Percentiles rank a stretch among this genome's conserved stretches.
These are phyloP conservation scores for Conoideocrella luteorostrata DNA, from an alignment of 2,329 filamentous ascomycete species.

Conservation along the genomic window DNA sequence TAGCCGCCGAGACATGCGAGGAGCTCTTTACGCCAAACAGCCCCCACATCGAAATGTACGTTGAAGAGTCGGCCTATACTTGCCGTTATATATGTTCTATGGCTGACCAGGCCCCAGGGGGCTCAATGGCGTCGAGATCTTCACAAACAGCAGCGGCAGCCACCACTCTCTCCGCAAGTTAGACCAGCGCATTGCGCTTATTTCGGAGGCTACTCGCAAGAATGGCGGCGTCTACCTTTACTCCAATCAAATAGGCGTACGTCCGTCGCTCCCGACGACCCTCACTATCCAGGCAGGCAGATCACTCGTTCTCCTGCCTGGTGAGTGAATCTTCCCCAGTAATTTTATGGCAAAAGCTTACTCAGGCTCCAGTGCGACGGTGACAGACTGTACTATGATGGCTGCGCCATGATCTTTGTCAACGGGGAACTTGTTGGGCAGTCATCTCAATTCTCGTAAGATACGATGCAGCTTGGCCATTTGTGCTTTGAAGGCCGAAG, in stretches of 20 bases:
- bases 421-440: constrained; percentile 60
- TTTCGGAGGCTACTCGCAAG: constrained; percentile 7
- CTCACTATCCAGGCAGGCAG: not conserved
- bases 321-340: not conserved
- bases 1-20: constrained; percentile 20
- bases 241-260: constrained; percentile 6
- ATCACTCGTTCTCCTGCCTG: not conserved
- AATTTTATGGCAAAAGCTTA: not conserved
- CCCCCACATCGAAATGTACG: constrained; percentile 17
- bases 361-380: not conserved
- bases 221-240: constrained; percentile 8
- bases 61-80: not conserved
- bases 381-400: constrained; percentile 8
- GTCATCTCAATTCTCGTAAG: constrained; percentile 51
- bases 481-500: not conserved
- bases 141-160: constrained; percentile 9
- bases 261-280: not conserved
- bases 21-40: constrained; percentile 7
- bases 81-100: not conserved
- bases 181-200: constrained; percentile 7
- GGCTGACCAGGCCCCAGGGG: constrained; percentile 3
- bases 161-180: constrained; percentile 8
- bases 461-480: constrained; percentile 35
- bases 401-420: constrained; percentile 50
- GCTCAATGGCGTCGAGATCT: constrained; percentile 9